Percentiles rank a stretch among this genome's conserved stretches.
Evolutionary conservation across 805 yeast species (phyloP).

Genomic region (Pichia thaimueangensis): DNA sequence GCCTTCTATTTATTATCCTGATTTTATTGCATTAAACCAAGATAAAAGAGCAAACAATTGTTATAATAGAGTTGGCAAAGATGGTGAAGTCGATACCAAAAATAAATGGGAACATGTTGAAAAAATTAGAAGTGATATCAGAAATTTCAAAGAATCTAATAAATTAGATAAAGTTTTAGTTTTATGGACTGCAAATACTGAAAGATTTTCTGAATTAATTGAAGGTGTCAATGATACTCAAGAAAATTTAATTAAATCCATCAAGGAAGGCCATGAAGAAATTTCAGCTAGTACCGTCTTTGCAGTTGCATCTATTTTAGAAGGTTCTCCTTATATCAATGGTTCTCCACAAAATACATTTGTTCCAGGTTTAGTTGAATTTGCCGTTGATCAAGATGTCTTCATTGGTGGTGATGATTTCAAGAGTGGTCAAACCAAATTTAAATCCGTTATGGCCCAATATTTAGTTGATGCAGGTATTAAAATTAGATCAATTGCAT

Average conservation of each 20-base stretch:
- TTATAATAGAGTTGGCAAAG: slow-evolving; percentile 45
- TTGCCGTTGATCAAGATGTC: slow-evolving; percentile 69
- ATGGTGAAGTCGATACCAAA: slow-evolving; percentile 44
- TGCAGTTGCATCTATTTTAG: slow-evolving; percentile 89
- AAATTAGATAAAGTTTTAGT: slow-evolving; percentile 80
- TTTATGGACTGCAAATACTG: slow-evolving; percentile 97
- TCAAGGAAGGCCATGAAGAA: slow-evolving; percentile 75
- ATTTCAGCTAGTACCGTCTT: slow-evolving; percentile 90
- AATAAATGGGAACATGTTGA: slow-evolving; percentile 89
- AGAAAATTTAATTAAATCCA: slow-evolving; percentile 65
- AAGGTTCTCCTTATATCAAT: slow-evolving; percentile 82
- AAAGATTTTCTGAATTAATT: slow-evolving; percentile 75
- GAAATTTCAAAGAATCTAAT: slow-evolving; percentile 65
- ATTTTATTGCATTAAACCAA: slow-evolving; percentile 93
- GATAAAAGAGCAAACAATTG: slow-evolving; percentile 86
- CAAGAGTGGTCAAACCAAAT: slow-evolving; percentile 93
- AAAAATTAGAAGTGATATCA: slow-evolving; percentile 76
- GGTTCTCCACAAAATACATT: slow-evolving; percentile 98
- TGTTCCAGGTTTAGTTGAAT: slow-evolving; percentile 89
- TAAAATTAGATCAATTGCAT: slow-evolving; percentile 88
- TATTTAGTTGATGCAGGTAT: slow-evolving; percentile 96
- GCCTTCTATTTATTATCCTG: slow-evolving; percentile 89
- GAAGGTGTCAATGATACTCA: slow-evolving; percentile 84
- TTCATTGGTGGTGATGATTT: slow-evolving; percentile 97
- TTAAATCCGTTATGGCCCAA: slow-evolving; percentile 95